phyloP scores from a whole-genome alignment of 805 yeast genomes.

The Yamadazyma takamatsuzukensis region DNA sequence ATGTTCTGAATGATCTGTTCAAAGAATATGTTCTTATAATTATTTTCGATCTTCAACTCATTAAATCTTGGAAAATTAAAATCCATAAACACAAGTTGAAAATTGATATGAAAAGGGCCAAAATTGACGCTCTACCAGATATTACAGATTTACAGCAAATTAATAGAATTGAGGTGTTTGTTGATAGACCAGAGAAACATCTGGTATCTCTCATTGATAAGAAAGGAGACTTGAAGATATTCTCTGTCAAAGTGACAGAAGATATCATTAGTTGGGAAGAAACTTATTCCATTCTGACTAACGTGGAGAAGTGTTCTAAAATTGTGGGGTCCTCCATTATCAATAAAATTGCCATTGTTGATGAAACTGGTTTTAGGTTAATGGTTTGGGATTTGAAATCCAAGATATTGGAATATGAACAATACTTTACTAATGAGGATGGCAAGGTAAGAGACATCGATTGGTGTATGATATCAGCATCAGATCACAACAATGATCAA shows the following conservation, averaged over 20 bases:
- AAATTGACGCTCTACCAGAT: conserved; percentile 38
- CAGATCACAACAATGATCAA: conserved; percentile 3
- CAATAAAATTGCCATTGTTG: conserved; percentile 73
- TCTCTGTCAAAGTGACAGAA: conserved; percentile 11
- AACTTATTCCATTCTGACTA: conserved; percentile 51
- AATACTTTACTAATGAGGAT: conserved; percentile 27
- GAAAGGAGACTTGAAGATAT: conserved; percentile 24
- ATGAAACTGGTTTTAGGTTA: conserved; percentile 45
- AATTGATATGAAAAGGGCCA: conserved; percentile 21
- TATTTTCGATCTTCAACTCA: conserved; percentile 7
- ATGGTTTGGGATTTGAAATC: conserved; percentile 78
- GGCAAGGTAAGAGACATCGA: conserved; percentile 66
- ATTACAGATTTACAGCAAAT: conserved; percentile 39
- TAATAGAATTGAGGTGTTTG: conserved; percentile 41
- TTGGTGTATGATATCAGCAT: conserved; percentile 65
- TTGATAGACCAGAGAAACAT: conserved; percentile 17
- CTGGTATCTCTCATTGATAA: conserved; percentile 58
- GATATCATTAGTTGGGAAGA: conserved; percentile 44
- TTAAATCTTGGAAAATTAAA: conserved; percentile 44
- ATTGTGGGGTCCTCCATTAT: conserved; percentile 70
- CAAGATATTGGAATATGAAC: conserved; percentile 63
- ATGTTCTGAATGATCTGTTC: conserved; percentile 1
- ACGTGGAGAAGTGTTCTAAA: conserved; percentile 46
- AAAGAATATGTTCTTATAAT: conserved; percentile 8
- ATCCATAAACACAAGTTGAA: conserved; percentile 38